These are phyloP conservation scores for Eruca vesicaria DNA, from an alignment of 441 rosid species.

Conservation along the genomic window DNA sequence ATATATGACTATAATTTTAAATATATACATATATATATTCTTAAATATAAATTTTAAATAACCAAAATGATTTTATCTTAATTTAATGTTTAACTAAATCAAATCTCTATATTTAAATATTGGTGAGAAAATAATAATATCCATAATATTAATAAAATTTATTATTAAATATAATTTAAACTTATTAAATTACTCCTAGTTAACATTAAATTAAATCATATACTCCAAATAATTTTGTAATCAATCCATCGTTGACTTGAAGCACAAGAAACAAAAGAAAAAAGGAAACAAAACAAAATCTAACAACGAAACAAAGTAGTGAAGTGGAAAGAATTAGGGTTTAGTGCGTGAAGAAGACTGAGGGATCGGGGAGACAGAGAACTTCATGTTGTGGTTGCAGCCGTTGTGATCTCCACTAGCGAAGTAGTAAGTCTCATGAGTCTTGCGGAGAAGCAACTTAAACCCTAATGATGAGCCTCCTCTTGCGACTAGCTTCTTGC, in stretches of 20 bases:
- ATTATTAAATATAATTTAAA: no score
- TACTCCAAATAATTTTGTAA: no score
- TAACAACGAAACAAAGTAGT: neutral
- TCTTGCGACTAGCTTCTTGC: constrained; percentile 11
- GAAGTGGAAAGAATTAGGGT: neutral
- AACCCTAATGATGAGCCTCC: neutral
- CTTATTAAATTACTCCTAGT: no score
- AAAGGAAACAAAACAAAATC: neutral
- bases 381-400: constrained; percentile 30
- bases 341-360: neutral
- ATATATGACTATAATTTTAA: no score
- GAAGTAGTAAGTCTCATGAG: constrained; percentile 4
- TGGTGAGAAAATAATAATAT: no score
- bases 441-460: constrained; percentile 10
- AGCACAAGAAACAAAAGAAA: neutral
- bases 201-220: no score
- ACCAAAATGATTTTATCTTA: no score
- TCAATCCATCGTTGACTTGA: neutral
- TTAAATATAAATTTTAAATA: no score
- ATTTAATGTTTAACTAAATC: no score
- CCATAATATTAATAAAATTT: no score
- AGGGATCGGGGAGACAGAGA: neutral
- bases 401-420: neutral
- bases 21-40: no score
- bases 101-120: no score